phyloP scores from a whole-genome alignment of 2,329 filamentous ascomycete species.

The Ceratocystis ficicola region DNA sequence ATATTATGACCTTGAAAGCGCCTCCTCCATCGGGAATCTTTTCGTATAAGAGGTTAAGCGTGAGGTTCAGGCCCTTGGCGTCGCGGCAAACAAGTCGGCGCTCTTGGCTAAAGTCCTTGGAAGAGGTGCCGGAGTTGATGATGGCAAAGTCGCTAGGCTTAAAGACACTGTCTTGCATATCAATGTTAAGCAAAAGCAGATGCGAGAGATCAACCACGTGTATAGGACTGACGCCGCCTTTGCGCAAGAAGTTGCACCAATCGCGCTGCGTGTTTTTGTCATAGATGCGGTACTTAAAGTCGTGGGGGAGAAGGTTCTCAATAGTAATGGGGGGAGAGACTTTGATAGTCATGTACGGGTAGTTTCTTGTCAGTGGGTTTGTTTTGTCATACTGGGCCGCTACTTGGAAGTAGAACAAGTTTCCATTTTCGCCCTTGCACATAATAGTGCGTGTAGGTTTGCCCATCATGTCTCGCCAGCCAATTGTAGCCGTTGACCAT shows the following conservation, averaged over 20 bases:
- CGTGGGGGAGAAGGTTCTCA: slow-evolving; percentile 87
- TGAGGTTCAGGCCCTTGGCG: slow-evolving; percentile 62
- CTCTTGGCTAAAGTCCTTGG: slow-evolving; percentile 73
- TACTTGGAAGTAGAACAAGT: slow-evolving; percentile 94
- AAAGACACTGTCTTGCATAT: slow-evolving; percentile 93
- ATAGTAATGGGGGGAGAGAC: slow-evolving; percentile 86
- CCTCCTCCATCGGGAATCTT: slow-evolving; percentile 83
- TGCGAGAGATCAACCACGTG: slow-evolving; percentile 96
- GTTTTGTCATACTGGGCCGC: slow-evolving; percentile 74
- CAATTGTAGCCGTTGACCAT: slow-evolving; percentile 81
- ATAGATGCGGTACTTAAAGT: slow-evolving; percentile 98
- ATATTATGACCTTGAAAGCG: slow-evolving; percentile 90
- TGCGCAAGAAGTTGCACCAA: slow-evolving; percentile 95
- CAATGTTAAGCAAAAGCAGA: slow-evolving; percentile 78
- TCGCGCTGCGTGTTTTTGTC: slow-evolving; percentile 98
- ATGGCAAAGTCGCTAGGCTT: slow-evolving; percentile 94
- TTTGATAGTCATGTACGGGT: slow-evolving; percentile 89
- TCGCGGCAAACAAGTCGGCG: slow-evolving; percentile 71
- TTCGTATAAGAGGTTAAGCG: slow-evolving; percentile 82
- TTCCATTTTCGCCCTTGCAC: slow-evolving; percentile 74
- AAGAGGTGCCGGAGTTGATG: slow-evolving; percentile 77
- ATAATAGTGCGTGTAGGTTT: slow-evolving; percentile 75
- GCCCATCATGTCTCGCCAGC: slow-evolving; percentile 85
- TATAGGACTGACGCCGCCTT: slow-evolving; percentile 91
- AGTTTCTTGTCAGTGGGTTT: slow-evolving; percentile 70